Evolutionary conservation across 1,139 yeast species (phyloP), one percentile per base, ranked within the genome.

Genomic region (Candida dubliniensis): DNA sequence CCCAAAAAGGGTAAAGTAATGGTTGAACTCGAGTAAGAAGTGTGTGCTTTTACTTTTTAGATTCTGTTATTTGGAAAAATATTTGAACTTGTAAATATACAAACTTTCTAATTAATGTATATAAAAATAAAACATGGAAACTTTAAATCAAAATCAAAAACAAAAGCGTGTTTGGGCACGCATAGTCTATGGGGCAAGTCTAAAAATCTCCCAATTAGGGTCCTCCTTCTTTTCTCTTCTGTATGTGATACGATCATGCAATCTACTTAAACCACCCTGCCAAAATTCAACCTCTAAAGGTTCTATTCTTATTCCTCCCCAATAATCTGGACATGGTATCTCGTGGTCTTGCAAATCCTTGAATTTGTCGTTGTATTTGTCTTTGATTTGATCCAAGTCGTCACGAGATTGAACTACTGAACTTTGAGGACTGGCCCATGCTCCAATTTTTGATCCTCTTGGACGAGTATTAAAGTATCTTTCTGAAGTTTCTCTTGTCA

Each of bases 341-440:
- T 79, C 80, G 12, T 81, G 83, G 47, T 75, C 81, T 9, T 55
- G 54, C 33, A 69, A 66, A 40, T 76, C 82, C 49, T 80, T 77
- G 55, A 87, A 90, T 59, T 81, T 75, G 40, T 75, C 67, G 46
- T 76, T 81, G 48, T 72, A 76, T 31, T 70, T 60, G n/a, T 67
- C 60, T 41, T 76, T 77, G 4, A 73, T 58, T 0, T 62, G 58
- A 40, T 90, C 88, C 48, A 93, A 76, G 51, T 79, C 85, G 13
- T 77, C 76, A 52, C 96, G 74, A 34, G 72, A 64, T 15, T 63
- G 57, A 29, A 93, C 73, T 1, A 71, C 74, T 46, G 76, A 73
- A 35, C 91, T 82, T 70, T 93, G 99, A 1, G 96, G 95, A 36
- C 95, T 84, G 0, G 98, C 87, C 96, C 97, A 91, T 0, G 99